Percentiles rank a stretch among this genome's conserved stretches.
Evolutionary conservation across 2,329 filamentous ascomycete genomes (phyloP).

Genomic region (Tolypocladium cylindrosporum): DNA sequence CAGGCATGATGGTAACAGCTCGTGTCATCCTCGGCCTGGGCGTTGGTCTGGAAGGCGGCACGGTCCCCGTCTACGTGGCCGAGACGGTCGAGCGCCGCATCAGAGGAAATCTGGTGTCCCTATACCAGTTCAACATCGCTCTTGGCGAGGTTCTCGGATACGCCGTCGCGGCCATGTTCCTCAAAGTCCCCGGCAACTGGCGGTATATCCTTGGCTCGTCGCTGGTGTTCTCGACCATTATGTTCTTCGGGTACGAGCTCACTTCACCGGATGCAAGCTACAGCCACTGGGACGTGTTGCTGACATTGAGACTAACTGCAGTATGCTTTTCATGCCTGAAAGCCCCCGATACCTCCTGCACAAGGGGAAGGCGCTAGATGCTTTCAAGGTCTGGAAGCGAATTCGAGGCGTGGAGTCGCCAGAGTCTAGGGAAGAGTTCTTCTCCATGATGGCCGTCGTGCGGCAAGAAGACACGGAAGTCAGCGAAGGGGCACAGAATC

Average conservation of each 20-base stretch:
- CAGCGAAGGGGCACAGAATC: conserved; percentile 38
- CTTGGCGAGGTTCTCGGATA: conserved; percentile 66
- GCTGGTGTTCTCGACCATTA: conserved; percentile 50
- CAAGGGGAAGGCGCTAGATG: conserved; percentile 36
- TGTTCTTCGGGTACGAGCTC: conserved; percentile 21
- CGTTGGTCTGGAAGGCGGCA: conserved; percentile 64
- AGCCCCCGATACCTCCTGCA: conserved; percentile 61
- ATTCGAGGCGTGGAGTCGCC: conserved; percentile 50
- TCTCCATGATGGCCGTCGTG: conserved; percentile 58
- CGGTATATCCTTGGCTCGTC: conserved; percentile 65
- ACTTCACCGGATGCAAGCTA: not conserved
- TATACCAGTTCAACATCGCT: conserved; percentile 70
- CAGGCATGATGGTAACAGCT: conserved; percentile 56
- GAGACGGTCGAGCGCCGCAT: conserved; percentile 59
- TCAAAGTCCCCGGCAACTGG: conserved; percentile 61
- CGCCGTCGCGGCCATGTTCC: conserved; percentile 62
- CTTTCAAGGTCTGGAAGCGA: conserved; percentile 60
- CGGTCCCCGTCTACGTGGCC: conserved; percentile 65
- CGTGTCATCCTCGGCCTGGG: conserved; percentile 61
- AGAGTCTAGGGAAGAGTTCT: conserved; percentile 59
- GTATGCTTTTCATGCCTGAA: conserved; percentile 65
- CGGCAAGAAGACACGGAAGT: conserved; percentile 44
- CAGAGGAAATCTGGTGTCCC: conserved; percentile 61
- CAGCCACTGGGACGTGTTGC: conserved; percentile 25
- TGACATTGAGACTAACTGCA: conserved; percentile 17